Conservation (phyloP, 2,329 filamentous ascomycete genomes). For the Penicillium sp. region DNA sequence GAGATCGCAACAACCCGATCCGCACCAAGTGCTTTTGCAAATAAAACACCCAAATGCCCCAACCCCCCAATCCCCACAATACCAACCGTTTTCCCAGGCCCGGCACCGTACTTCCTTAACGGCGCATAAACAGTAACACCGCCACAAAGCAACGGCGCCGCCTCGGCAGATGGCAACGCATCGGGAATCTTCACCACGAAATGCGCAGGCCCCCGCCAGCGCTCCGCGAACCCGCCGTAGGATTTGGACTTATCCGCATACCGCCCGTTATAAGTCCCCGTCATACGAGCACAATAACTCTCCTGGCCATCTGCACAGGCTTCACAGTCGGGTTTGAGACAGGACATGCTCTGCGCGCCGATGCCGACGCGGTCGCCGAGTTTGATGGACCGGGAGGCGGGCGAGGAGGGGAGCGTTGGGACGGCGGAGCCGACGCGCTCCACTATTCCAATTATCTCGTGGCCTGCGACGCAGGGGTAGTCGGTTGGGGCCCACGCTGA, state of each 20-base stretch:
- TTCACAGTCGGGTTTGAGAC: conserved; percentile 45
- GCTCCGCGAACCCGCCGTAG: conserved; percentile 57
- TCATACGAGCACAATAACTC: conserved; percentile 40
- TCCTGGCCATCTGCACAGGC: conserved; percentile 40
- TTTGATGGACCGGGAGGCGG: conserved; percentile 43
- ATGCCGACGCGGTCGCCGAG: conserved; percentile 64
- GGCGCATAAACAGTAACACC: conserved; percentile 73
- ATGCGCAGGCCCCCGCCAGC: conserved; percentile 54
- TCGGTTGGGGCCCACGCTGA: conserved; percentile 47
- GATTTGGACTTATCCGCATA: conserved; percentile 37
- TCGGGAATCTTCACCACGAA: conserved; percentile 62
- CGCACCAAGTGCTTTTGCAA: conserved; percentile 67
- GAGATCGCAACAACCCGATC: conserved; percentile 61
- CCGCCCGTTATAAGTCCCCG: conserved; percentile 38
- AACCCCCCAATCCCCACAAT: conserved; percentile 72
- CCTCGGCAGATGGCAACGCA: conserved; percentile 48
- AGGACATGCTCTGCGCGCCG: conserved; percentile 60
- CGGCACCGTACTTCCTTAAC: conserved; percentile 63
- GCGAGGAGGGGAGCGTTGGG: conserved; percentile 22
- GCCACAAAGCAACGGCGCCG: conserved; percentile 72
- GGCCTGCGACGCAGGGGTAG: conserved; percentile 57
- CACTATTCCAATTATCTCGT: conserved; percentile 63
- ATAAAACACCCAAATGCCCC: conserved; percentile 71
- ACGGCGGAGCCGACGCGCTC: conserved; percentile 53
- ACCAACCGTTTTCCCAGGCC: conserved; percentile 68